Evolutionary conservation across 441 rosid genomes (phyloP).

Genomic region (Erodium texanum): DNA sequence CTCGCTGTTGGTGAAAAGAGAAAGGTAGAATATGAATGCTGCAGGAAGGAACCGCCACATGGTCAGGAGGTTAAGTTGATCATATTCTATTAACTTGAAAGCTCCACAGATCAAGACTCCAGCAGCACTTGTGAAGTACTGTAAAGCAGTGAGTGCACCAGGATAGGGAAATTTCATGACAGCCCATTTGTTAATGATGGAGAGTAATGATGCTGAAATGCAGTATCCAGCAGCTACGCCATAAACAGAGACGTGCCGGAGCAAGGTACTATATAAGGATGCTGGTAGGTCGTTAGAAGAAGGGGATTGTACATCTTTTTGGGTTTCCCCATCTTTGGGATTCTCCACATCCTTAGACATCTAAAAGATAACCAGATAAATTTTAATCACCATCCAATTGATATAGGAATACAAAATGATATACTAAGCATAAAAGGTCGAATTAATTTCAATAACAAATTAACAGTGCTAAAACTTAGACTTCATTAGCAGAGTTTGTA

Average conservation of each 20-base stretch:
- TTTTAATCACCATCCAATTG: neutral
- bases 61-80: constrained; percentile 51
- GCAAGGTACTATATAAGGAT: constrained; percentile 39
- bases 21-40: constrained; percentile 79
- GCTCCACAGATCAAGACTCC: constrained; percentile 44
- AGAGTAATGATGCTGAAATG: constrained; percentile 85
- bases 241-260: constrained; percentile 59
- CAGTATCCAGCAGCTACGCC: constrained; percentile 91
- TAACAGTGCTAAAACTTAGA: neutral
- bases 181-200: constrained; percentile 96
- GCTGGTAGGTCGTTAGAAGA: constrained; percentile 19
- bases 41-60: constrained; percentile 96
- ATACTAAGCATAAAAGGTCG: neutral
- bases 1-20: constrained; percentile 92
- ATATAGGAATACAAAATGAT: neutral
- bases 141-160: constrained; percentile 82
- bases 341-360: constrained; percentile 32
- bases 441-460: neutral
- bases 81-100: constrained; percentile 45
- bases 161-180: constrained; percentile 93
- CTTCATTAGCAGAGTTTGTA: neutral
- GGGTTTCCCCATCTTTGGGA: constrained; percentile 20
- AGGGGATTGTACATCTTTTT: constrained; percentile 18
- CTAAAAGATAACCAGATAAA: constrained; percentile 10
- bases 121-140: constrained; percentile 54